Conservation (phyloP, 1,139 yeast species). For the Yarrowia galli region DNA sequence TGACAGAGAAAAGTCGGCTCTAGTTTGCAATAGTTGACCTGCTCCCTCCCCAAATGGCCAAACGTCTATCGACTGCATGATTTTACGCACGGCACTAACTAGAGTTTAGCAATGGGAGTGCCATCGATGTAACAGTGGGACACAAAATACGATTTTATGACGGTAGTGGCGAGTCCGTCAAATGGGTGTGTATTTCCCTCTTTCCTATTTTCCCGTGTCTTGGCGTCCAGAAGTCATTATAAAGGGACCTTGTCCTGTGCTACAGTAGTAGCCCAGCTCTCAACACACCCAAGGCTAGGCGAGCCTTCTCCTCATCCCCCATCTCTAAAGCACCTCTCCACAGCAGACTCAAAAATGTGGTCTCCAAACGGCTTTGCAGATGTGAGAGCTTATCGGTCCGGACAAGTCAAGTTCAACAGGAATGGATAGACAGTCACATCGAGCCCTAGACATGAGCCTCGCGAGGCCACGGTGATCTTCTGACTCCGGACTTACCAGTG, state of each 20-base stretch:
- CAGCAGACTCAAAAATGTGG: background rate
- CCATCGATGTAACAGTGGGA: conserved; percentile 1
- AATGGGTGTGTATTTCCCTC: background rate
- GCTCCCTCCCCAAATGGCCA: conserved; percentile 14
- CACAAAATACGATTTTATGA: background rate
- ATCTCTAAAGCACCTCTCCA: background rate
- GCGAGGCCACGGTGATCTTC: background rate
- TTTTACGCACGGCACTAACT: conserved; percentile 38
- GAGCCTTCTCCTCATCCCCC: background rate
- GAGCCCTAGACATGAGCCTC: background rate
- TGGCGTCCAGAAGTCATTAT: background rate
- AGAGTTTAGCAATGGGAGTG: conserved; percentile 30
- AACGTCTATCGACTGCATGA: conserved; percentile 28
- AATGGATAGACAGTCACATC: background rate
- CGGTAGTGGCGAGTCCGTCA: background rate
- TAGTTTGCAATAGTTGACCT: conserved; percentile 7
- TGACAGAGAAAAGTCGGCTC: conserved; percentile 8
- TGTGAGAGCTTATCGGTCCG: conserved; percentile 20
- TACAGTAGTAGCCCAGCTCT: no score
- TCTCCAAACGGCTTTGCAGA: conserved; percentile 31
- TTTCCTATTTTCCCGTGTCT: background rate
- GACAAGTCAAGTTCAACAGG: background rate
- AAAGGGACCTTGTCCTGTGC: no score
- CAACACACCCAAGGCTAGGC: no score
- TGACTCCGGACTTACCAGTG: background rate